Base-by-base conservation (phyloP, 371 early-diverging fungal genomes). In the Mortierella sp. region DNA sequence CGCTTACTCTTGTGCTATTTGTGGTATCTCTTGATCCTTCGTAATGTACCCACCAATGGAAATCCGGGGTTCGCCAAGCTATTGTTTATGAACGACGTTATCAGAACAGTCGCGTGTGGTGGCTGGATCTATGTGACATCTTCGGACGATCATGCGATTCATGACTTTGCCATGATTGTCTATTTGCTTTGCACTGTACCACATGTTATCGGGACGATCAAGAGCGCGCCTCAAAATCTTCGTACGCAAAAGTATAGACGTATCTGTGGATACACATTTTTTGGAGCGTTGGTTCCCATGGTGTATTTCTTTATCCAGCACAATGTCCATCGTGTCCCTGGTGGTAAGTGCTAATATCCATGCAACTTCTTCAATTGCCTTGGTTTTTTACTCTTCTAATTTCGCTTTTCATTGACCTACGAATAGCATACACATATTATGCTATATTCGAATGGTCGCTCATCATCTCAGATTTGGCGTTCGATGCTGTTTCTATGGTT, bases 361-460 rank as follows among this genome's bases (percentile, higher is more conserved):
- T 53, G 3, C 28, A 53, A 12, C 15, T 13, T 28, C 13, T 23
- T 28, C 12, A 53, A 29, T 28, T 28, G n/a, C n/a, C n/a, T n/a
- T n/a, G n/a, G 28, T 29, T 53, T 7, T 2, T 10, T 12, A 26
- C 4, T 12, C 23, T 53, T 28, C 49, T 61, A 61, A 23, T 34
- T 34, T 32, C 22, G 1, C 26, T 68, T 37, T 43, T 28, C n/a
- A n/a, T 40, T n/a, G 49, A 8, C 49, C 23, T n/a, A 9, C 17
- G 1, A 26, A 22, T 61, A 72, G 95, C 94, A 13, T 93, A 95
- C 70, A 92, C 93, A 7, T 89, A 86, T 23, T 95, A 95, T 72
- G 93, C 94, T 43, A 91, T 93, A 84, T 93, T 93, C 74, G 95
- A 95, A 72, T 95, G 94, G 95, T 88, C 91, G 10, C 81, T 95